Base-by-base conservation (phyloP, 768 basidiomycete species). In the Ramaria rubella region DNA sequence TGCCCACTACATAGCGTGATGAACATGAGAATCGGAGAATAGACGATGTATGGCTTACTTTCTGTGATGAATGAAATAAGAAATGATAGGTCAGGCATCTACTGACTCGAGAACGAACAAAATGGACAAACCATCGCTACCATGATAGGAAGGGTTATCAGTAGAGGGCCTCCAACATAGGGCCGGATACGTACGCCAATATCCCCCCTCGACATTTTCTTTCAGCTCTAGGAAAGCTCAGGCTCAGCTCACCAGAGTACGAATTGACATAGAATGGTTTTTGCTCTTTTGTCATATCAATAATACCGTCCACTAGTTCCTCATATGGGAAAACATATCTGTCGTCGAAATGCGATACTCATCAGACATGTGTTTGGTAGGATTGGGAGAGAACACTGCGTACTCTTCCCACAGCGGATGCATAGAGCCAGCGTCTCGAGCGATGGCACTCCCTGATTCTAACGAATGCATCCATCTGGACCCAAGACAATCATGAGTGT, bases 391-490 rank as follows among this genome's bases (percentile, higher is more conserved):
- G 21, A 3, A 36, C 9, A 5, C n/a, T 8, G 72, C 83, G 64
- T 66, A 97, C 92, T 91, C 82, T 73, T 86, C 86, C 94, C 94
- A 98, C 7, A 98, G 70, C 2, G 95, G 95, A 68, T 98, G 92
- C 80, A 97, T 85, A 4, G 87, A 88, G 15, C 67, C 74, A 14
- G 79, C 79, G 65, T 85, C 79, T 53, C 87, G 78, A 61, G 82
- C 88, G 55, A 86, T 82, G 60, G 77, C 75, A 19, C 82, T 76
- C 3, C 88, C 89, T 2, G 77, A 80, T 71, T 98, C 95, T 52
- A 93, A 75, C 2, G 88, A 87, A 61, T 83, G 74, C 94, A 96
- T 94, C 94, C 94, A 98, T 34, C 90, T 91, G 57, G 14, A 48
- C 30, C 23, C n/a, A 14, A n/a, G n/a, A n/a, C n/a, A n/a, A n/a